phyloP scores from a whole-genome alignment of 2,329 filamentous ascomycete species.

The Pezicula radicicola region DNA sequence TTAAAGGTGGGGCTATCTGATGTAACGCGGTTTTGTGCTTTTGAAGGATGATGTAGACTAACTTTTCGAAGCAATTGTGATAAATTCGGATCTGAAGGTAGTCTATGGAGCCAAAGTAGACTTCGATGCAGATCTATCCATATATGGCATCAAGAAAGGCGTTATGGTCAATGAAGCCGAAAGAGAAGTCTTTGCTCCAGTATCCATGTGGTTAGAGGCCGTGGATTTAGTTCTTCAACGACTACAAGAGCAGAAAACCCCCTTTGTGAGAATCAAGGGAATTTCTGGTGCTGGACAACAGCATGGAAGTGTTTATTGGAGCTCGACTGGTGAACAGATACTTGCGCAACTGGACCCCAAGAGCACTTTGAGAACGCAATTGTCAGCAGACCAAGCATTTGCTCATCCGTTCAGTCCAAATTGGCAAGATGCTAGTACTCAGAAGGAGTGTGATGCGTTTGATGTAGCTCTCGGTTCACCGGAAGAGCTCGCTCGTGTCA shows the following conservation, averaged over 20 bases:
- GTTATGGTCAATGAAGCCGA: slow-evolving; percentile 79
- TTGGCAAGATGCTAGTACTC: slow-evolving; percentile 97
- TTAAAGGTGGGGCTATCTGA: slow-evolving; percentile 65
- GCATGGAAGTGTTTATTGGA: slow-evolving; percentile 97
- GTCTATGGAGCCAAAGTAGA: slow-evolving; percentile 87
- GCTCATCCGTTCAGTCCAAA: slow-evolving; percentile 88
- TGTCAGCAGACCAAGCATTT: slow-evolving; percentile 59
- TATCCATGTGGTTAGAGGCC: slow-evolving; percentile 92
- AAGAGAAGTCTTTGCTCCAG: slow-evolving; percentile 88
- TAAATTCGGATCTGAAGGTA: slow-evolving; percentile 78
- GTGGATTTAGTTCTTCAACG: slow-evolving; percentile 79
- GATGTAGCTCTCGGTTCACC: slow-evolving; percentile 67
- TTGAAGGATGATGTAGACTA: slow-evolving; percentile 8
- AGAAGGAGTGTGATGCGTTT: slow-evolving; percentile 86
- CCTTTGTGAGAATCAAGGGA: slow-evolving; percentile 72
- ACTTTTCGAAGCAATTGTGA: slow-evolving; percentile 64
- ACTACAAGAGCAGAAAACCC: slow-evolving; percentile 65
- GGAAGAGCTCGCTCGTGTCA: slow-evolving; percentile 70
- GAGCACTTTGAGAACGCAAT: slow-evolving; percentile 67
- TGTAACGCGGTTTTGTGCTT: slow-evolving; percentile 3
- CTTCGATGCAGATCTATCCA: slow-evolving; percentile 80
- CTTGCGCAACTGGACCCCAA: slow-evolving; percentile 58
- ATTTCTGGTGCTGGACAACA: slow-evolving; percentile 94
- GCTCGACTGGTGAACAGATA: slow-evolving; percentile 60
- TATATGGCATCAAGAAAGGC: slow-evolving; percentile 83